These are phyloP conservation scores for Ambrosiella cleistominuta DNA, from an alignment of 2,329 filamentous ascomycete genomes.

Conservation along the genomic window DNA sequence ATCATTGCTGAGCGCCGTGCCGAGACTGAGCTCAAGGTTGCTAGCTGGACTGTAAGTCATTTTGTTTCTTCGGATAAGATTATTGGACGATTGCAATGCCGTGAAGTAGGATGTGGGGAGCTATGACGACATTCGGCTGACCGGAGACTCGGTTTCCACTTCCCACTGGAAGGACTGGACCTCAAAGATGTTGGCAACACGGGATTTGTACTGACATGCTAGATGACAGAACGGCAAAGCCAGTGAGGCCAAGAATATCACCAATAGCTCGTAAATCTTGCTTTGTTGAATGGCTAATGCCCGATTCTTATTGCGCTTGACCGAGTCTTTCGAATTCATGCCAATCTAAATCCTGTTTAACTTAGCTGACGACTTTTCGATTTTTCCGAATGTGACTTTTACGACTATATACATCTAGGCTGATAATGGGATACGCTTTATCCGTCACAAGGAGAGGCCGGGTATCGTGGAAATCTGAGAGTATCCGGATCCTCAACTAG, in stretches of 20 bases:
- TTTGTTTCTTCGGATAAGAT: constrained; percentile 19
- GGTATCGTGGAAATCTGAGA: no score
- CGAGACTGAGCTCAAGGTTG: constrained; percentile 73
- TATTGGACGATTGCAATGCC: not conserved
- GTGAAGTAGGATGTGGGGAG: not conserved
- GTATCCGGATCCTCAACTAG: not conserved
- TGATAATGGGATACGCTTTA: no score
- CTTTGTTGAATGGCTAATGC: not conserved
- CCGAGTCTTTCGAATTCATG: not conserved
- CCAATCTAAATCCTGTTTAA: not conserved
- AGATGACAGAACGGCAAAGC: constrained; percentile 66
- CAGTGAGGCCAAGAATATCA: constrained; percentile 56
- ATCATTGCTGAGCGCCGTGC: constrained; percentile 75
- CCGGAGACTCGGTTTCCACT: not conserved
- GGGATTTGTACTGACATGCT: not conserved
- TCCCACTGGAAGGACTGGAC: no score
- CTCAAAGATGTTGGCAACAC: not conserved
- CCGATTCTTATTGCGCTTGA: not conserved
- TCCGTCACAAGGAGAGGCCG: no score
- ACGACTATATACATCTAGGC: not conserved
- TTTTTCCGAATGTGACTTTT: not conserved
- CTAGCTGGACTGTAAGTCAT: constrained; percentile 74
- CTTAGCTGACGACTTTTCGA: not conserved
- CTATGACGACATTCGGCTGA: not conserved
- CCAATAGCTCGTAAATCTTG: constrained; percentile 21